Conservation (phyloP, 2,329 filamentous ascomycete species). For the Penicillium sclerotiorum region DNA sequence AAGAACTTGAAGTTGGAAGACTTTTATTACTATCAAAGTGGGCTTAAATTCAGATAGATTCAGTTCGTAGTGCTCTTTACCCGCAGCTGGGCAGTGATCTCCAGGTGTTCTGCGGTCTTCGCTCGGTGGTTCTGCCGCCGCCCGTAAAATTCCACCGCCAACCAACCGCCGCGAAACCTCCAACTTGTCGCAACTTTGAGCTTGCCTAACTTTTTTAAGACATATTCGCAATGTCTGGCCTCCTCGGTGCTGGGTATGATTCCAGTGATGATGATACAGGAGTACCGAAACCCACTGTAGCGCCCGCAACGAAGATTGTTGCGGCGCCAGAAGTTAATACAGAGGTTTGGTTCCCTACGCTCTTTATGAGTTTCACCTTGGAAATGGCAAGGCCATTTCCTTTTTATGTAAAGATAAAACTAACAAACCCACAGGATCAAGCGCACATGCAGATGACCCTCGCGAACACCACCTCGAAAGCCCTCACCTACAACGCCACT, state of each 20-base stretch:
- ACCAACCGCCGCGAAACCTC: slow-evolving; percentile 12
- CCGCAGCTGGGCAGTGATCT: background rate
- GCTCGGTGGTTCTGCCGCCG: slow-evolving; percentile 25
- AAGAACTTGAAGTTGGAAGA: background rate
- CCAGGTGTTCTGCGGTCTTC: slow-evolving; percentile 22
- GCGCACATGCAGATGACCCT: slow-evolving; percentile 55
- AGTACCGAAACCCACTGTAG: slow-evolving; percentile 27
- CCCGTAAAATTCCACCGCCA: slow-evolving; percentile 37
- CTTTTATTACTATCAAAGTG: background rate
- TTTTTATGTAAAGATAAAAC: slow-evolving; percentile 29
- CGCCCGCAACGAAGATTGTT: slow-evolving; percentile 43
- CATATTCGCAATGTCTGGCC: slow-evolving; percentile 41
- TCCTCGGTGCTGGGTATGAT: slow-evolving; percentile 49
- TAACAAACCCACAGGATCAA: slow-evolving; percentile 50
- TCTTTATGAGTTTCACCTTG: slow-evolving; percentile 1
- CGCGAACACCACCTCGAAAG: slow-evolving; percentile 53
- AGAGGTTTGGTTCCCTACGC: slow-evolving; percentile 56
- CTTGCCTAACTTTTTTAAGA: slow-evolving; percentile 1
- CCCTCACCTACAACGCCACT: slow-evolving; percentile 60
- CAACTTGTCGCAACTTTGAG: slow-evolving; percentile 9
- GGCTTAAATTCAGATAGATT: background rate
- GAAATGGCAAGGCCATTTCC: background rate
- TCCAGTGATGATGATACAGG: slow-evolving; percentile 53
- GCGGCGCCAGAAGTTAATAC: slow-evolving; percentile 57
- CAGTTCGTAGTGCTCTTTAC: background rate